Evolutionary conservation across 108 stramenopile genomes (phyloP), one percentile per base, ranked within the genome.

Genomic region (Licmophora abbreviata): DNA sequence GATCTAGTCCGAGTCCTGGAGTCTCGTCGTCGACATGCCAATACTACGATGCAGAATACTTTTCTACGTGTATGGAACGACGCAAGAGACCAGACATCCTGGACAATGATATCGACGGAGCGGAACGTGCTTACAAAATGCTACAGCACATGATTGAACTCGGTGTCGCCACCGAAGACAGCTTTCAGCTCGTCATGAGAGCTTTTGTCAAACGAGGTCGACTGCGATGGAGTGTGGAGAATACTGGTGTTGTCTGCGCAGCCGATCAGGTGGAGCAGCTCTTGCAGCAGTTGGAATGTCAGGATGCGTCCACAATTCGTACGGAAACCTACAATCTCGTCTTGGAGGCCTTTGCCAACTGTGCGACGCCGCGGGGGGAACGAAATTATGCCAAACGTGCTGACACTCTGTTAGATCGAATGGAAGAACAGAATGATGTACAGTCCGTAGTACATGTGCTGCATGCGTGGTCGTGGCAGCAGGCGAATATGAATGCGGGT

Each of bases 381-480:
- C 56, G 64, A 9, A 36, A 54, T 45, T 73, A 73, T 48, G 76
- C 76, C 14, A 26, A 61, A 47, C 34, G 47, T 28, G 76, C 76
- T 1, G 59, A 72, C 40, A 29, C 25, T 29, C 45, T 77, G 22
- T 34, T 77, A 4, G 34, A 63, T 7, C 24, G 29, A 29, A 63
- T 72, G 61, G 44, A 53, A 40, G 42, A 15, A 42, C 4, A 36
- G 22, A 32, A 55, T 28, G 38, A 62, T 12, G 46, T 43, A 1
- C 54, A 71, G 49, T 51, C 42, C 17, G 49, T 64, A 15, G 29
- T 30, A 5, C 57, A 66, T 56, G 56, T 68, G 24, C 26, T 69
- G 0, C 63, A 66, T 40, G 68, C 74, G 15, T 64, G 59, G 64
- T 53, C 74, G 9, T 69, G 74, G 68, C 68, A 76, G 29, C 74